Evolutionary conservation across 208 protist genomes (phyloP), one percentile per base, ranked within the genome.

Genomic region (Novymonas esmeraldas): DNA sequence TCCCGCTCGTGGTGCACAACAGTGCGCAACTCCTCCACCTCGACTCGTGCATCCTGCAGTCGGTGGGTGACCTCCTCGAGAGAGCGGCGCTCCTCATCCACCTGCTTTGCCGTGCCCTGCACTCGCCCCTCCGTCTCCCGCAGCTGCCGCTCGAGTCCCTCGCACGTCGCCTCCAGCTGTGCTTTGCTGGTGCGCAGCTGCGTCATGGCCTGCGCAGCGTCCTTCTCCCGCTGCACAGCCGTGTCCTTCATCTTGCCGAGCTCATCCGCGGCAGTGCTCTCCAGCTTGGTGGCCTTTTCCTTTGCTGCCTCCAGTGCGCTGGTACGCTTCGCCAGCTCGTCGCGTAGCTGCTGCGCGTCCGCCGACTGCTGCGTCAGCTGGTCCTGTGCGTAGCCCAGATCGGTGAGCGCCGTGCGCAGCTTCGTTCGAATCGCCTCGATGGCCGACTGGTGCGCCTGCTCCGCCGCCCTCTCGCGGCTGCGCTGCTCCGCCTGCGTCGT

Each of bases 311-410:
- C 78, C 26, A 87, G 54, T 26, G 75, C 77, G 28, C 60, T 78
- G 28, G 61, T 58, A 51, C 78, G 87, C 24, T 58, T 61, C 11
- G 70, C 69, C 31, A 90, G 41, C 42, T 95, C 84, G 20, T 95
- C 87, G 9, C 66, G 73, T 11, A 91, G 68, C 44, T 76, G 60
- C 62, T 89, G 76, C 36, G 74, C 73, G 66, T 90, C 82, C 1
- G 83, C 14, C 11, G 81, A 69, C 31, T 76, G 71, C 73, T 91
- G 85, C 26, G 74, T 54, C n/a, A 83, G 46, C 65, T 93, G 74
- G 56, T 95, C 84, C 70, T 92, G 84, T 20, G 80, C 63, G 63
- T 76, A 72, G 63, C 79, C 63, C 11, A 87, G 48, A 34, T 94
- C 88, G 6, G 62, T 72, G 39, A 69, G 45, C 7, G 64, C 49